phyloP scores from a whole-genome alignment of 1,284 basidiomycete genomes.

The Rhodotorula sp. region DNA sequence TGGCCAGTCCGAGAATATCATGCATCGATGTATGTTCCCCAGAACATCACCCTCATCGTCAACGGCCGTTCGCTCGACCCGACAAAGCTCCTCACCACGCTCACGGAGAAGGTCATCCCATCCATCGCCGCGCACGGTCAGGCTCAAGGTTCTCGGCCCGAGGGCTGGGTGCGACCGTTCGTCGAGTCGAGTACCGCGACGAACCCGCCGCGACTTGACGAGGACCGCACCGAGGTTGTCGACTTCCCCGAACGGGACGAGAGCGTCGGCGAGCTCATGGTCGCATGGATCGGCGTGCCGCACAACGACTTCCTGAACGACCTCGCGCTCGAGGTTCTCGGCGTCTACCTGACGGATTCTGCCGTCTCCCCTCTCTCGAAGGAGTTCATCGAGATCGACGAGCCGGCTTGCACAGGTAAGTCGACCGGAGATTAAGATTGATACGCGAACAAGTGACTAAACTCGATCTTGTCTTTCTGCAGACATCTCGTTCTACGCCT shows the following conservation, averaged over 20 bases:
- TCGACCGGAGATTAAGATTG: not conserved
- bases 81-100: conserved; percentile 61
- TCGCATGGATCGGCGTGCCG: conserved; percentile 74
- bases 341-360: conserved; percentile 86
- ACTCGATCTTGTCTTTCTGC: conserved; percentile 56
- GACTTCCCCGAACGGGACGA: conserved; percentile 99
- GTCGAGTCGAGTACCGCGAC: conserved; percentile 65
- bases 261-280: conserved; percentile 76
- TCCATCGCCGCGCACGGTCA: conserved; percentile 72
- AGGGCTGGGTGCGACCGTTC: conserved; percentile 91
- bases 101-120: conserved; percentile 80
- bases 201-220: conserved; percentile 42
- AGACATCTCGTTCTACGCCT: conserved; percentile 80
- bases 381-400: conserved; percentile 88
- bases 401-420: conserved; percentile 72
- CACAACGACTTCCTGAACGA: conserved; percentile 68
- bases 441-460: not conserved
- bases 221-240: conserved; percentile 60
- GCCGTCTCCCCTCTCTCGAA: conserved; percentile 87
- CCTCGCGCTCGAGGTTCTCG: conserved; percentile 81
- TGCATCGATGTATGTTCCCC: conserved; percentile 84
- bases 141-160: conserved; percentile 62
- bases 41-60: conserved; percentile 81
- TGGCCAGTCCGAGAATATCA: conserved; percentile 83
- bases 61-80: conserved; percentile 55